Base-by-base conservation (phyloP, 2,329 filamentous ascomycete genomes). In the Ophiocordyceps sinensis region DNA sequence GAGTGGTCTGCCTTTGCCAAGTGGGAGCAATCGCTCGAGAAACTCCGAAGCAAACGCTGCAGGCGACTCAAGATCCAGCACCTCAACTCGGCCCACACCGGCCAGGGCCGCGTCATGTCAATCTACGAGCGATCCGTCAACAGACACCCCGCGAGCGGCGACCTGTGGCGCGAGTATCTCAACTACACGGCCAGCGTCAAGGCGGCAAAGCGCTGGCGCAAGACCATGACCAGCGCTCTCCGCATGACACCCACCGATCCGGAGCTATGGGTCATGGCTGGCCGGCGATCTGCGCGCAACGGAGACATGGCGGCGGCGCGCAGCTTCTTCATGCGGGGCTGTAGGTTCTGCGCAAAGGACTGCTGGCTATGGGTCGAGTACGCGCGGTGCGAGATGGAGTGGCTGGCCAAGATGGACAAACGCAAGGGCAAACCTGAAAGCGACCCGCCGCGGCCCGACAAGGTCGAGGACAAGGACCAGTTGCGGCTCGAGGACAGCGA, bases 141-240 rank as follows among this genome's bases (percentile, higher is more conserved):
- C 55, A 85, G 86, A 47, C 91, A 95, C 55, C 82, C 85, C 1
- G 86, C 85, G 4, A 85, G 85, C 54, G 55, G 87, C 30, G 74
- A 73, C 3, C 68, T 98, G 31, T 98, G 91, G 91, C 79, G 84
- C 60, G 84, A 88, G 54, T 95, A 94, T 56, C 78, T 96, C 44
- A 75, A 82, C 44, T 96, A 85, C 59, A 80, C 85, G 14, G 73
- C 79, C 51, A 73, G 77, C 48, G 70, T 79, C 55, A 79, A 75
- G 51, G 76, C 78, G 6, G 70, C 70, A 14, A 81, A 80, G 61
- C 67, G 77, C 34, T 81, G 79, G 64, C 79, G 75, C 61, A 70
- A 68, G 44, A 66, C 75, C 48, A 70, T 80, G 62, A 78, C 74
- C 17, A 66, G 77, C 37, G 84, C 85, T 14, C 68, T 96, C 50